Evolutionary conservation across 108 stramenopile genomes (phyloP).

Genomic region (Schizochytrium sp.): DNA sequence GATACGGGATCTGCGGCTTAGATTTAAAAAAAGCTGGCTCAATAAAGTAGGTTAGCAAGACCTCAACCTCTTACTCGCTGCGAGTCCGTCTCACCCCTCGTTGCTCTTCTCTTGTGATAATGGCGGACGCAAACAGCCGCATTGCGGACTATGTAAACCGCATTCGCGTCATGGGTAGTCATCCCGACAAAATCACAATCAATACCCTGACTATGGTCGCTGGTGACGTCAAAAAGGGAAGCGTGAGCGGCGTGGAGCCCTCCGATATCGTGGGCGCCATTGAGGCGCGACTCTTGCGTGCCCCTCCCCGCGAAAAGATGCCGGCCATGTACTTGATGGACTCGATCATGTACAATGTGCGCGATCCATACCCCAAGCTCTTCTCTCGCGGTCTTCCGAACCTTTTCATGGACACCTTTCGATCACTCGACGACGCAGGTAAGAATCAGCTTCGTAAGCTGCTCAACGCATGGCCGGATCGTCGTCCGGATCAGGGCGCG

Average conservation of each 20-base stretch:
- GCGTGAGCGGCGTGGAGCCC: neutral
- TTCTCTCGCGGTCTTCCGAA: neutral
- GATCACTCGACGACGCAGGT: neutral
- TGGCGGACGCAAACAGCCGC: neutral
- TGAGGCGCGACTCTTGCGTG: neutral
- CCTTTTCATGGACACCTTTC: neutral
- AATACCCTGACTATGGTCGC: neutral
- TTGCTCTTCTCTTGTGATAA: neutral
- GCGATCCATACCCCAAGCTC: neutral
- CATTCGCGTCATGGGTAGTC: neutral
- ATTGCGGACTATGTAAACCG: neutral
- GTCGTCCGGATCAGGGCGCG: neutral
- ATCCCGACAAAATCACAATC: neutral
- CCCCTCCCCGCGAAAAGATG: neutral
- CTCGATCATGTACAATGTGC: conserved; percentile 3
- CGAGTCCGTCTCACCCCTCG: too few relatives aligned
- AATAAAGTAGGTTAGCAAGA: too few relatives aligned
- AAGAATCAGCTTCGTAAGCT: neutral
- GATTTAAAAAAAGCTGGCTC: too few relatives aligned
- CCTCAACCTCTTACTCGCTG: too few relatives aligned
- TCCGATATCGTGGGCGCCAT: neutral
- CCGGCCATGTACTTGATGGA: neutral
- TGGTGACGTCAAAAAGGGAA: neutral
- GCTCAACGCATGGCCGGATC: neutral
- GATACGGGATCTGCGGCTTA: too few relatives aligned